phyloP scores from a whole-genome alignment of 805 yeast species.

The Nakazawaea siamensis region DNA sequence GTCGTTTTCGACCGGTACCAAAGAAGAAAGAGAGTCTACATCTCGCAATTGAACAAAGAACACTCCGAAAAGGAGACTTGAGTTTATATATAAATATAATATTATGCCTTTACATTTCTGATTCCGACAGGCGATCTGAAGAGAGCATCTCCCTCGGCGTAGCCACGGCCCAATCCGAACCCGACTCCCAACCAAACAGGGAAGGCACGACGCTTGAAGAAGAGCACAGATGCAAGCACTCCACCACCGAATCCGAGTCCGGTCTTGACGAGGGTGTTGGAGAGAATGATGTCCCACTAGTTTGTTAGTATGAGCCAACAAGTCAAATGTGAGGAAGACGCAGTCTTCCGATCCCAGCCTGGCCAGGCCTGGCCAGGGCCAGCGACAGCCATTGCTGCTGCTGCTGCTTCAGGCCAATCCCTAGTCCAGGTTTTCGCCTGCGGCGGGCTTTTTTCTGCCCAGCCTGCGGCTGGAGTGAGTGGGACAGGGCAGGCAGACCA shows the following conservation, averaged over 20 bases:
- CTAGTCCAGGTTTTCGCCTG: too few relatives aligned
- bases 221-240: slow-evolving; percentile 80
- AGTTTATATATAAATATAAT: too few relatives aligned
- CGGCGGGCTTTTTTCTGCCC: too few relatives aligned
- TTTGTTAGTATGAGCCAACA: slow-evolving; percentile 1
- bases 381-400: slow-evolving; percentile 5
- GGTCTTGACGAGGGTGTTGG: slow-evolving; percentile 90
- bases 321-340: too few relatives aligned
- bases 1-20: slow-evolving; percentile 7
- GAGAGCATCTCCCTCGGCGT: slow-evolving; percentile 96
- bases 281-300: slow-evolving; percentile 89
- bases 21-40: slow-evolving; percentile 7
- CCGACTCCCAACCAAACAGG: slow-evolving; percentile 98
- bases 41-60: neutral
- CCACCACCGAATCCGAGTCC: slow-evolving; percentile 97
- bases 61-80: slow-evolving; percentile 1
- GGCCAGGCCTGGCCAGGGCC: slow-evolving; percentile 5
- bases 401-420: too few relatives aligned
- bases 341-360: too few relatives aligned
- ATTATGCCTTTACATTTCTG: slow-evolving; percentile 60
- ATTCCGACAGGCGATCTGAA: slow-evolving; percentile 80
- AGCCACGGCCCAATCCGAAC: slow-evolving; percentile 96
- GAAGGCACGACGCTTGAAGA: slow-evolving; percentile 91
- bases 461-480: too few relatives aligned
- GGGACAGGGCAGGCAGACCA: too few relatives aligned